Evolutionary conservation across 805 yeast genomes (phyloP).

Genomic region (Kodamaea kaohsiungensis): DNA sequence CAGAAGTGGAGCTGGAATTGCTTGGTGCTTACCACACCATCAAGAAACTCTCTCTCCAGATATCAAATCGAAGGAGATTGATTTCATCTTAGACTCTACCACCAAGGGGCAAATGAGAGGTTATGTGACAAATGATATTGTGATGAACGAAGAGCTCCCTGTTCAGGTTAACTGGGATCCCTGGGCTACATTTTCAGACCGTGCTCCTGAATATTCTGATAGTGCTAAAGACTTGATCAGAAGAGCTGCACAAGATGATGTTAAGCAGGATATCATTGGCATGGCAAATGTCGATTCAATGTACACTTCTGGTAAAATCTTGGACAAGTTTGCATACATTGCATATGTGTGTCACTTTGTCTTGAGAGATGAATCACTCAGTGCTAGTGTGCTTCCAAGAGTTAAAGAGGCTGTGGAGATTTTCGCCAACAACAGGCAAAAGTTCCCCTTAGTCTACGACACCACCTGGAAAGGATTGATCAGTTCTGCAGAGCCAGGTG

Average conservation of each 20-base stretch:
- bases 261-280: slow-evolving; percentile 53
- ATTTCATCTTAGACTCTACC: slow-evolving; percentile 45
- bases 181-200: slow-evolving; percentile 51
- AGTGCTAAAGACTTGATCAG: slow-evolving; percentile 38
- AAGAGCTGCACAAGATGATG: slow-evolving; percentile 53
- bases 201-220: slow-evolving; percentile 30
- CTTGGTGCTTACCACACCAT: slow-evolving; percentile 57
- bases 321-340: slow-evolving; percentile 89
- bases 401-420: slow-evolving; percentile 68
- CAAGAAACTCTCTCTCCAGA: slow-evolving; percentile 36
- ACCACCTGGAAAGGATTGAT: slow-evolving; percentile 75
- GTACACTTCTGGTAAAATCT: slow-evolving; percentile 85
- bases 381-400: slow-evolving; percentile 52
- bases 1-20: slow-evolving; percentile 31
- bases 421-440: slow-evolving; percentile 70
- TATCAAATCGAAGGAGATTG: slow-evolving; percentile 28
- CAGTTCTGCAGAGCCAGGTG: slow-evolving; percentile 61
- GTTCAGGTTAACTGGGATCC: slow-evolving; percentile 50
- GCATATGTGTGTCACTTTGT: slow-evolving; percentile 71
- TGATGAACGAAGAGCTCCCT: slow-evolving; percentile 46
- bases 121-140: slow-evolving; percentile 39
- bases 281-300: slow-evolving; percentile 77
- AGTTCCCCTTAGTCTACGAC: slow-evolving; percentile 76
- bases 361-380: slow-evolving; percentile 53
- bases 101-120: slow-evolving; percentile 52